Conservation (phyloP, 1,284 basidiomycete species). For the Ceratobasidium sp. region DNA sequence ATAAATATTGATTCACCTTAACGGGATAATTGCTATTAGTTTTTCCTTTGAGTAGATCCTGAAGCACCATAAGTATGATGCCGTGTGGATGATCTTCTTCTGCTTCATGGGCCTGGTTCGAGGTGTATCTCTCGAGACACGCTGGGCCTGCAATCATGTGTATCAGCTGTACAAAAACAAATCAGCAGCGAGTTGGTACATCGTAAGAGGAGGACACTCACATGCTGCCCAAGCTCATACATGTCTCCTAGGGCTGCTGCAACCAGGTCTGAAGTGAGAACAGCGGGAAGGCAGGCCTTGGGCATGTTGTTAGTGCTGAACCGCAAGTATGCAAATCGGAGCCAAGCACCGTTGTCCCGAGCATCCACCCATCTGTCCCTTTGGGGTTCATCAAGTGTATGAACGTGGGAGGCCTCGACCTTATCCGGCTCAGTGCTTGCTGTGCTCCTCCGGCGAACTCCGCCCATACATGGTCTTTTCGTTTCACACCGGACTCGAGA, state of each 20-base stretch:
- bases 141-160: neutral
- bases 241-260: neutral
- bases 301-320: no score
- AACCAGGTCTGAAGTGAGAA: neutral
- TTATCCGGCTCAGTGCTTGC: neutral
- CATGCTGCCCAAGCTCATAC: constrained; percentile 2
- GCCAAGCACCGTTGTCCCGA: neutral
- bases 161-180: neutral
- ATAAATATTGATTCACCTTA: neutral
- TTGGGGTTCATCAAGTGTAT: neutral
- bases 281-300: neutral
- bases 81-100: neutral
- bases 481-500: neutral
- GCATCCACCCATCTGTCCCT: neutral
- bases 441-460: neutral
- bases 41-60: neutral
- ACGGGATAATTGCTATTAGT: constrained; percentile 5
- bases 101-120: neutral
- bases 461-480: neutral
- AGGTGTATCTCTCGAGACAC: neutral
- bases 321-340: neutral
- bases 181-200: neutral
- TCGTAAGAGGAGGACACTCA: neutral
- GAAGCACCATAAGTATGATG: neutral
- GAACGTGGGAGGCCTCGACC: neutral